phyloP scores from a whole-genome alignment of 2,329 filamentous ascomycete species.

The Aspergillus hiratsukae region DNA sequence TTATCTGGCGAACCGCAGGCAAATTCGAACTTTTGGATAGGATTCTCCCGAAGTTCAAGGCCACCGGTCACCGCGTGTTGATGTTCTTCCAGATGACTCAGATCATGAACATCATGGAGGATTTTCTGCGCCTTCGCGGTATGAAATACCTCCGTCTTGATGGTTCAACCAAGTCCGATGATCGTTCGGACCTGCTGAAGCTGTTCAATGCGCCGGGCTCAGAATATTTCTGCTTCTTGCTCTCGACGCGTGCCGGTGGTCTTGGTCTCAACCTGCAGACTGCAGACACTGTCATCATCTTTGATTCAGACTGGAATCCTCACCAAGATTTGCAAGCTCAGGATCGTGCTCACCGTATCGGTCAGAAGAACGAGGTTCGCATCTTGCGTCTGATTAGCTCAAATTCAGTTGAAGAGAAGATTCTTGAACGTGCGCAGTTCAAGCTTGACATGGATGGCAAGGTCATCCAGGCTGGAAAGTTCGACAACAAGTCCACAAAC shows the following conservation, averaged over 20 bases:
- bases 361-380: slow-evolving; percentile 98
- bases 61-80: slow-evolving; percentile 85
- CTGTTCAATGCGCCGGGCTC: slow-evolving; percentile 87
- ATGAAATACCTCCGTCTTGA: slow-evolving; percentile 88
- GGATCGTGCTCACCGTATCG: slow-evolving; percentile 99
- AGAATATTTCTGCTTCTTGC: slow-evolving; percentile 93
- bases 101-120: slow-evolving; percentile 99
- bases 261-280: slow-evolving; percentile 95
- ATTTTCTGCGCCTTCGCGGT: slow-evolving; percentile 81
- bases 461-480: slow-evolving; percentile 97
- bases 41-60: slow-evolving; percentile 87
- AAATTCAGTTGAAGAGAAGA: slow-evolving; percentile 98
- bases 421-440: slow-evolving; percentile 91
- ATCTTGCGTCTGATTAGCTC: slow-evolving; percentile 94
- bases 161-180: slow-evolving; percentile 95
- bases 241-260: slow-evolving; percentile 98
- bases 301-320: slow-evolving; percentile 99
- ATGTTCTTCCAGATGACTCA: slow-evolving; percentile 99
- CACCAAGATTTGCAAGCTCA: slow-evolving; percentile 98
- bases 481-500: slow-evolving; percentile 98
- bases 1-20: slow-evolving; percentile 90
- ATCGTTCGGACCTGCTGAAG: slow-evolving; percentile 83
- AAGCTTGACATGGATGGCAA: slow-evolving; percentile 99
- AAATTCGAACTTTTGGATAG: slow-evolving; percentile 96
- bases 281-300: slow-evolving; percentile 98